These are phyloP conservation scores for Solanum sejunctum DNA, from an alignment of 257 asterid genomes.

Conservation along the genomic window DNA sequence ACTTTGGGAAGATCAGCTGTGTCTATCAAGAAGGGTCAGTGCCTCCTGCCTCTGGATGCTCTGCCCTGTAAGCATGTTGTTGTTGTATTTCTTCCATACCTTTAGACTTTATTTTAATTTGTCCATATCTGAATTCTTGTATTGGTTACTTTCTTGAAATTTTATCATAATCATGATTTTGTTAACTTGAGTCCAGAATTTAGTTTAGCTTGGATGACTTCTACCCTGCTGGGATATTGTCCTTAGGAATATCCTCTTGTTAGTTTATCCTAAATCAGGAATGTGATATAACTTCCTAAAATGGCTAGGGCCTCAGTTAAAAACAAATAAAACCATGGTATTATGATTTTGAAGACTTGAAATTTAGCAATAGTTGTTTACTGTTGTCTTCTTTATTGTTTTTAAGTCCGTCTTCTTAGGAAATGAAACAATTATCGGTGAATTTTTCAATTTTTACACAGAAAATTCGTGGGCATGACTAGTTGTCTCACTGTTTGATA, in stretches of 20 bases:
- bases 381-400: neutral
- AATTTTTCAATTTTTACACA: neutral
- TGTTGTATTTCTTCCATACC: conserved; percentile 25
- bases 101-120: conserved; percentile 35
- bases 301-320: neutral
- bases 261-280: neutral
- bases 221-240: neutral
- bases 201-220: neutral
- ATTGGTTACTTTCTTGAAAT: conserved; percentile 10
- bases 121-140: conserved; percentile 48
- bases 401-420: neutral
- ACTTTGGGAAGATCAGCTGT: conserved; percentile 8
- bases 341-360: neutral
- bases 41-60: conserved; percentile 41
- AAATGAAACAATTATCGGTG: neutral
- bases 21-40: conserved; percentile 24
- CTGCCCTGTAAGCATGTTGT: conserved; percentile 49
- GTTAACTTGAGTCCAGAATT: neutral
- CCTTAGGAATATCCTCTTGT: neutral
- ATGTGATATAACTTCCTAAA: neutral
- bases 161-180: neutral
- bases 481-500: neutral
- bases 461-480: neutral
- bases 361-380: neutral
- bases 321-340: neutral